Evolutionary conservation across 495 filamentous ascomycete species (phyloP), one percentile per base, ranked within the genome.

Genomic region (Glonium stellatum): DNA sequence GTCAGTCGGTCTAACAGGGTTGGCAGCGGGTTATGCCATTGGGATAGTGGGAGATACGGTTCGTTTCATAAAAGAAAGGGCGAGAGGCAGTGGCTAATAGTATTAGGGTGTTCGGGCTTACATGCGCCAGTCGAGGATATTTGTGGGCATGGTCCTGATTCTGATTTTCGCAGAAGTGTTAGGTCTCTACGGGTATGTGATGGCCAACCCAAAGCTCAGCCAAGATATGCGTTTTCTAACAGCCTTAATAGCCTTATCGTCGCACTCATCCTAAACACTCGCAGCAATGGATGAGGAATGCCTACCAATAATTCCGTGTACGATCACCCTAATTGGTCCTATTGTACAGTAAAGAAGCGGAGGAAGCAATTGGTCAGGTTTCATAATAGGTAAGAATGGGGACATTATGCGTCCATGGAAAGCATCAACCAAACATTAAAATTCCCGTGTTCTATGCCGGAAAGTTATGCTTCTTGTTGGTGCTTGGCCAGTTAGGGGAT

Each of bases 101-200:
- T 78, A 64, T 78, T 50, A 86, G 83, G 93, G 93, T 41, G 91
- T 96, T 51, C 82, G 93, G 61, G 82, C 90, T 51, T 99, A 95
- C 75, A 95, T 99, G 92, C 83, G 86, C 63, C 93, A 99, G 75
- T 92, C 87, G 21, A 84, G 92, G 54, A 85, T 99, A 47, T 99
- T 96, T 67, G 93, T 99, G 37, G 93, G 93, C 72, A 96, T 97
- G 93, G 92, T 98, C 58, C 73, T 98, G 67, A 97, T 98, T 61
- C 80, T 98, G 65, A 98, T 98, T 82, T 98, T 98, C 71, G 92
- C 88, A 51, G 93, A 99, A 79, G 93, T 99, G 21, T 73, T 99
- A 64, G 93, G 93, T 66, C 85, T 99, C 42, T 99, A 99, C 70
- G 95, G 95, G 87, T 95, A 82, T 64, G 87, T 79, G 55, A 35